Evolutionary conservation across 495 filamentous ascomycete genomes (phyloP).

Genomic region (Polyplosphaeria fusca): DNA sequence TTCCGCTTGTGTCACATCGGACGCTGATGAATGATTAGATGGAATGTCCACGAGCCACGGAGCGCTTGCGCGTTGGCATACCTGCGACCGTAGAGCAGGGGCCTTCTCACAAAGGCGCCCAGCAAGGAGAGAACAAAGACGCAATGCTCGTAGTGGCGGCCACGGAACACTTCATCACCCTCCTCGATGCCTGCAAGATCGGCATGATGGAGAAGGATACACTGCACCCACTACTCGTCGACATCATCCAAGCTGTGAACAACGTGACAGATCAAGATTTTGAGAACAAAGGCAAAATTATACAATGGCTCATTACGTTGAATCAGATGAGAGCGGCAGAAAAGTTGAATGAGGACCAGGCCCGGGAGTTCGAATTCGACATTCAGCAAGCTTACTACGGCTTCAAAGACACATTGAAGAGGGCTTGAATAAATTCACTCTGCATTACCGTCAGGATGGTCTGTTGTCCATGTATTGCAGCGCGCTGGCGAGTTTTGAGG

Average conservation of each 20-base stretch:
- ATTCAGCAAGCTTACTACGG: conserved; percentile 89
- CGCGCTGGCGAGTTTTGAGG: too few species aligned
- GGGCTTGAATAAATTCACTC: conserved; percentile 6
- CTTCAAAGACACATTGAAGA: conserved; percentile 70
- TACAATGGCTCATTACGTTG: conserved; percentile 94
- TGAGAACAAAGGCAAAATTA: conserved; percentile 90
- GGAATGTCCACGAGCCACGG: conserved; percentile 90
- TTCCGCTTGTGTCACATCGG: neutral
- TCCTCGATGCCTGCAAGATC: conserved; percentile 88
- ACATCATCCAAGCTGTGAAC: conserved; percentile 94
- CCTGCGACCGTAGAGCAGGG: conserved; percentile 58
- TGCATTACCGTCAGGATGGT: too few species aligned
- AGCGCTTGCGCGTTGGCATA: conserved; percentile 86
- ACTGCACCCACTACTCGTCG: conserved; percentile 85
- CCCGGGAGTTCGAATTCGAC: conserved; percentile 80
- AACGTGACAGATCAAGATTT: conserved; percentile 93
- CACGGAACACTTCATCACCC: conserved; percentile 97
- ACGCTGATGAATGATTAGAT: conserved; percentile 54
- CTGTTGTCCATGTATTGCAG: too few species aligned
- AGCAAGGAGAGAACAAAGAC: conserved; percentile 53
- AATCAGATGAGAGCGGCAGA: conserved; percentile 97
- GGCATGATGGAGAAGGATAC: conserved; percentile 91
- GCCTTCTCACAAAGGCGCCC: conserved; percentile 45
- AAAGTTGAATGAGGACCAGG: conserved; percentile 82
- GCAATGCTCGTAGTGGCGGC: conserved; percentile 78